phyloP scores from a whole-genome alignment of 2,329 filamentous ascomycete species.

The Fusarium chaquense region DNA sequence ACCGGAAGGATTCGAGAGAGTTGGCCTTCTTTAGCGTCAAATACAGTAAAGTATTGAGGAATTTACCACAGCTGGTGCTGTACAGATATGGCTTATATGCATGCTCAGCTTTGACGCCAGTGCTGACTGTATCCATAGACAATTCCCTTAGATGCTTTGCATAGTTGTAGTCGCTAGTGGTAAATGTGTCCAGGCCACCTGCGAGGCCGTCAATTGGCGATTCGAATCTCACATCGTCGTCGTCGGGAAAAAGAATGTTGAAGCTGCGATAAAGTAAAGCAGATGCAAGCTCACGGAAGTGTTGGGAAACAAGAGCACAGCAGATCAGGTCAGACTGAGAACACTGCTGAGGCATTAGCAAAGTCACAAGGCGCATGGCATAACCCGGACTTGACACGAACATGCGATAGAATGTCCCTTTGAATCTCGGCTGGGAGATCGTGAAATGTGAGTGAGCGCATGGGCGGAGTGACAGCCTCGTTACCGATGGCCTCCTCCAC shows the following conservation, averaged over 20 bases:
- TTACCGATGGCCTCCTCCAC: constrained; percentile 50
- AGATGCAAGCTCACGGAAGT: constrained; percentile 69
- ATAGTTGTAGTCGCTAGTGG: constrained; percentile 73
- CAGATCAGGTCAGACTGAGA: constrained; percentile 66
- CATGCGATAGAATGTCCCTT: constrained; percentile 61
- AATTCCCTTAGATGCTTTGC: constrained; percentile 68
- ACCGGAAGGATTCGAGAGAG: constrained; percentile 69
- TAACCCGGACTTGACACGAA: constrained; percentile 47
- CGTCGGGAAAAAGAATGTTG: constrained; percentile 71
- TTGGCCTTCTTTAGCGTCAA: constrained; percentile 67
- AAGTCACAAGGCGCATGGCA: neutral
- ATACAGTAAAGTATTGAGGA: constrained; percentile 71
- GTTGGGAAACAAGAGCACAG: constrained; percentile 68
- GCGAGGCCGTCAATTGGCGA: constrained; percentile 69
- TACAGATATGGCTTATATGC: constrained; percentile 67
- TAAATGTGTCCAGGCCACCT: constrained; percentile 70
- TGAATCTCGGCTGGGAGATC: constrained; percentile 62
- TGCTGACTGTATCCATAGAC: constrained; percentile 66
- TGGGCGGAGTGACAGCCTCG: constrained; percentile 44
- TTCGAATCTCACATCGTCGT: constrained; percentile 65
- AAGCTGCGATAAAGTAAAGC: constrained; percentile 70
- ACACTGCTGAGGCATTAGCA: constrained; percentile 56
- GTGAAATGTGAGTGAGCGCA: constrained; percentile 52
- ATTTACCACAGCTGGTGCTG: constrained; percentile 69
- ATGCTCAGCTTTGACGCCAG: constrained; percentile 64